Evolutionary conservation across 1,284 basidiomycete species (phyloP), one percentile per base, ranked within the genome.

Genomic region (Ustilago shanxiensis): DNA sequence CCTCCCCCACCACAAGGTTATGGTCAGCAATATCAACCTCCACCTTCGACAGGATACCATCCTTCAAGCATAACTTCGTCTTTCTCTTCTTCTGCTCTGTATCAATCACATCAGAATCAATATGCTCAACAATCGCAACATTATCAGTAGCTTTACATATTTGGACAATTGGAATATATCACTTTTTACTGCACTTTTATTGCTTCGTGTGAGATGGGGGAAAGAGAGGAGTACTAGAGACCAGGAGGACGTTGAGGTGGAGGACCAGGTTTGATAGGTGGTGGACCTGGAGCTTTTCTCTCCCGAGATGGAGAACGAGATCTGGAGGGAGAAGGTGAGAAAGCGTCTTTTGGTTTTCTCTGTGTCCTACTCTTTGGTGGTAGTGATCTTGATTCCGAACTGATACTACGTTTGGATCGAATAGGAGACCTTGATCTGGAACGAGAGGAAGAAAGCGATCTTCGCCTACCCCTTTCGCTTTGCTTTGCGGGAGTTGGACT

Each of bases 201-300:
- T n/a, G n/a, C n/a, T n/a, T n/a, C n/a, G 45, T 24, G 20, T 24
- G 44, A 47, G 45, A 47, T 37, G 52, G 13, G 13, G 33, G n/a
- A 56, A 24, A 37, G 52, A 20, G 29, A 10, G 1, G 14, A 14
- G 20, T 16, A 37, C 49, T 62, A 78, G 6, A 78, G 63, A 7
- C 76, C 72, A 14, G 76, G 72, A 8, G 76, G 76, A 11, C 76
- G 45, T 3, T 57, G 6, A 14, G 75, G 74, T 14, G 74, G 74
- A 18, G 74, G 74, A 1, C 74, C 74, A 20, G 75, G 76, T 29
- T 31, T 52, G 9, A 31, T 35, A 18, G 66, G 71, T 24, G 66
- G 71, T 22, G 73, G 65, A 29, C 66, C 59, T 16, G 70, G 75
- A 44, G 67, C 44, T 18, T n/a, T 57, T 28, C 22, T 28, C 8